These are phyloP conservation scores for Curvularia lunata DNA, from an alignment of 2,329 filamentous ascomycete genomes.

Conservation along the genomic window DNA sequence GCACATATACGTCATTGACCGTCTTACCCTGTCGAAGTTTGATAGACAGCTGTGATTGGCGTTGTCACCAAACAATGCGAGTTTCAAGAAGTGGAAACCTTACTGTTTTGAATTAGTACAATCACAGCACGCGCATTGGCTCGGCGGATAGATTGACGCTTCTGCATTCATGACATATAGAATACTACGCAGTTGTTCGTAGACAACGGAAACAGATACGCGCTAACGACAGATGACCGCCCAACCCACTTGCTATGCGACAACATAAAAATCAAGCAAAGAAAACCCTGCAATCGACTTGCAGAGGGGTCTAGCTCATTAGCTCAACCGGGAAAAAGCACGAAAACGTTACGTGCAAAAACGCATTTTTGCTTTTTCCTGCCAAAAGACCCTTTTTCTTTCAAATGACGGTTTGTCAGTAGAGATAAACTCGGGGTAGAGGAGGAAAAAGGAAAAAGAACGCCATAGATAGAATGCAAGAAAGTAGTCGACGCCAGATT, in stretches of 20 bases:
- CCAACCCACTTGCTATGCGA: constrained; percentile 19
- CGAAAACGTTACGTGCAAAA: not conserved
- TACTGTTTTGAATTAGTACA: not conserved
- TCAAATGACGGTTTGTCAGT: not conserved
- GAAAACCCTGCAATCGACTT: not conserved
- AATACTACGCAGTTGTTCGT: not conserved
- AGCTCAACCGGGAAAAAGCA: not conserved
- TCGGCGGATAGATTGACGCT: not conserved
- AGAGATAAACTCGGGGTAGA: constrained; percentile 10
- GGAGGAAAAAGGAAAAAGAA: constrained; percentile 8
- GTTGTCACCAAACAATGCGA: not conserved
- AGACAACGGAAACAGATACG: not conserved
- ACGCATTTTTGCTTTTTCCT: not conserved
- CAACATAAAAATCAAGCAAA: constrained; percentile 16
- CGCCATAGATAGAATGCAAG: not conserved
- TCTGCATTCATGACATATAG: not conserved
- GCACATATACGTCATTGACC: not conserved
- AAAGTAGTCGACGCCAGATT: not conserved
- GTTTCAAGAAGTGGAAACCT: not conserved
- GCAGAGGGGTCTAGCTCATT: too few relatives aligned
- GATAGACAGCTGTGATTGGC: not conserved
- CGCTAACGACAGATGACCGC: constrained; percentile 8
- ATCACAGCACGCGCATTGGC: not conserved
- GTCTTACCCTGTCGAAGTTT: not conserved
- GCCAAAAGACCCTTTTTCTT: not conserved